These are phyloP conservation scores for Spatholobus suberectus DNA, from an alignment of 306 rosid species.

Conservation along the genomic window DNA sequence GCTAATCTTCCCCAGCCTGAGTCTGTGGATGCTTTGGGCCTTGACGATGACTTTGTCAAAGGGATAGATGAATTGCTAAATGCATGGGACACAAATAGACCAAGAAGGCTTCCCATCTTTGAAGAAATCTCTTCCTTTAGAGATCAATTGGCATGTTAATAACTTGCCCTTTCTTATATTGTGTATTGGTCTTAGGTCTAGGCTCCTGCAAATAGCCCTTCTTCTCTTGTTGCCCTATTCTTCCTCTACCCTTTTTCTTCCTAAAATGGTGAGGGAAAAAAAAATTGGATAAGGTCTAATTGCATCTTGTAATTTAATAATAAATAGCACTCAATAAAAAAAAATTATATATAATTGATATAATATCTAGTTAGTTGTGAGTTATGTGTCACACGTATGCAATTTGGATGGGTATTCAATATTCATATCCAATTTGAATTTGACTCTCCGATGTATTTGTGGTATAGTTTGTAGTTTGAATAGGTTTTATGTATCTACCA, in stretches of 20 bases:
- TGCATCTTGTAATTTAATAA: slow-evolving; percentile 31
- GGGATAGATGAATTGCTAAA: slow-evolving; percentile 72
- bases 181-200: slow-evolving; percentile 30
- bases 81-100: slow-evolving; percentile 62
- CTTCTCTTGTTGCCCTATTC: neutral
- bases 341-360: neutral
- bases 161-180: neutral
- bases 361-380: neutral
- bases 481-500: too few species aligned
- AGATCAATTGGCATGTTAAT: slow-evolving; percentile 81
- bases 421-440: neutral
- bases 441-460: neutral
- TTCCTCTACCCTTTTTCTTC: slow-evolving; percentile 39
- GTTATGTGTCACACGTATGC: neutral
- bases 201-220: slow-evolving; percentile 2
- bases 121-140: slow-evolving; percentile 84
- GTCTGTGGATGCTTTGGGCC: slow-evolving; percentile 28
- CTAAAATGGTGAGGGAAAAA: slow-evolving; percentile 36
- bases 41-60: slow-evolving; percentile 68
- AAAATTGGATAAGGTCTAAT: slow-evolving; percentile 22
- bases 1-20: slow-evolving; percentile 28
- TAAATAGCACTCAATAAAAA: neutral
- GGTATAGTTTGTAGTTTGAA: too few species aligned
- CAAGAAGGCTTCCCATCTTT: slow-evolving; percentile 89
- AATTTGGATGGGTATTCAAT: too few species aligned